Conservation (phyloP, 1,139 yeast species). For the Yamadazyma siamensis region DNA sequence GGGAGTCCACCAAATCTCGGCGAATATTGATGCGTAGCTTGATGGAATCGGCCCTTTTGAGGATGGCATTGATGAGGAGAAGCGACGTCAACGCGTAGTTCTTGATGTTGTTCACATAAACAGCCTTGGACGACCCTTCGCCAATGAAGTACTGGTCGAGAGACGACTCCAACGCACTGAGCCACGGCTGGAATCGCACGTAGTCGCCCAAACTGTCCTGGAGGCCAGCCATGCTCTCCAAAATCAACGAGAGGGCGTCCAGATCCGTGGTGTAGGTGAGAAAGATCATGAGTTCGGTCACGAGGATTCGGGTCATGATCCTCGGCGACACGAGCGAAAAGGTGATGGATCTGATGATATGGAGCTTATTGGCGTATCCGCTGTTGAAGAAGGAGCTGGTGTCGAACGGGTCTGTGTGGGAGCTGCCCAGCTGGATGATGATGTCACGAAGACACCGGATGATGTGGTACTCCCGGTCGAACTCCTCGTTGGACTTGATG, state of each 20-base stretch:
- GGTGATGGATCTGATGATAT: constrained; percentile 34
- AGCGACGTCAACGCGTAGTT: constrained; percentile 46
- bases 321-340: constrained; percentile 41
- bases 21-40: constrained; percentile 33
- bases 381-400: constrained; percentile 13
- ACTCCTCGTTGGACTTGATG: constrained; percentile 44
- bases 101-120: constrained; percentile 20
- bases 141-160: constrained; percentile 28
- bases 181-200: constrained; percentile 42
- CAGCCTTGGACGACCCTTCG: constrained; percentile 11
- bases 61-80: constrained; percentile 40
- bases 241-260: constrained; percentile 23
- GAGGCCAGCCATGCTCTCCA: constrained; percentile 32
- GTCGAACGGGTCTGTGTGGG: constrained; percentile 7
- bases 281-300: constrained; percentile 42
- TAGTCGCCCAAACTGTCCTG: constrained; percentile 37
- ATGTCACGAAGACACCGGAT: constrained; percentile 38
- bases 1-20: constrained; percentile 39
- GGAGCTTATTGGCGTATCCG: constrained; percentile 23
- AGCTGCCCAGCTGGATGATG: constrained; percentile 15
- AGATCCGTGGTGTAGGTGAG: constrained; percentile 25
- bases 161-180: constrained; percentile 33
- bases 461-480: constrained; percentile 38
- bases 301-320: constrained; percentile 38
- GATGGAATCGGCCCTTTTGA: constrained; percentile 31